Conservation (phyloP, 371 early-diverging fungal species). For the Syncephalastrum racemosum region DNA sequence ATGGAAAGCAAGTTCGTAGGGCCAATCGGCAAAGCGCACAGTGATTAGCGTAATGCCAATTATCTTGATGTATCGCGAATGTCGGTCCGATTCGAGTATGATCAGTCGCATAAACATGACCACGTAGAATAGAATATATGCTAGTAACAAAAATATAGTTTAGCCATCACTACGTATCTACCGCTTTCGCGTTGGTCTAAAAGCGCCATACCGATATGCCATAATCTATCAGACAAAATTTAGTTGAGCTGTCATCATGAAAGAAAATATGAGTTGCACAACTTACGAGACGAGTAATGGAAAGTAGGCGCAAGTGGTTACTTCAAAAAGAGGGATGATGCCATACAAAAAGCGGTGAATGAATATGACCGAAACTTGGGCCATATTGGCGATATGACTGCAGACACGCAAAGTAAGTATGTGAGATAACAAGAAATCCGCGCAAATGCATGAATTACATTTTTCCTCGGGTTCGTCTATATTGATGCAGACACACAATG, state of each 20-base stretch:
- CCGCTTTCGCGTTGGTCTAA: neutral
- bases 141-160: constrained; percentile 7
- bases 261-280: neutral
- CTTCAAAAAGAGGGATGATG: constrained; percentile 44
- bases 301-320: constrained; percentile 41
- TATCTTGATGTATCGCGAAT: constrained; percentile 39
- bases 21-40: constrained; percentile 50
- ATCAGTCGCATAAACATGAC: constrained; percentile 49
- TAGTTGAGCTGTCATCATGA: constrained; percentile 3
- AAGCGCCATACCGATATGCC: constrained; percentile 30
- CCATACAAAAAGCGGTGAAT: constrained; percentile 41
- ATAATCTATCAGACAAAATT: constrained; percentile 22
- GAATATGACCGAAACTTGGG: constrained; percentile 34
- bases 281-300: constrained; percentile 51
- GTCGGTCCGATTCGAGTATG: constrained; percentile 32
- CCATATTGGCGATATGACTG: constrained; percentile 47
- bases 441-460: constrained; percentile 25
- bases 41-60: constrained; percentile 33
- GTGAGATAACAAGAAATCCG: neutral
- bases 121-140: constrained; percentile 25
- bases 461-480: constrained; percentile 35
- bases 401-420: neutral
- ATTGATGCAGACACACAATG: constrained; percentile 34
- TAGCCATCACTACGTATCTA: neutral
- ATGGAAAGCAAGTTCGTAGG: constrained; percentile 39